Percentiles rank a stretch among this genome's conserved stretches.
These are phyloP conservation scores for Suillus alpinus DNA, from an alignment of 768 basidiomycete species.

Conservation along the genomic window DNA sequence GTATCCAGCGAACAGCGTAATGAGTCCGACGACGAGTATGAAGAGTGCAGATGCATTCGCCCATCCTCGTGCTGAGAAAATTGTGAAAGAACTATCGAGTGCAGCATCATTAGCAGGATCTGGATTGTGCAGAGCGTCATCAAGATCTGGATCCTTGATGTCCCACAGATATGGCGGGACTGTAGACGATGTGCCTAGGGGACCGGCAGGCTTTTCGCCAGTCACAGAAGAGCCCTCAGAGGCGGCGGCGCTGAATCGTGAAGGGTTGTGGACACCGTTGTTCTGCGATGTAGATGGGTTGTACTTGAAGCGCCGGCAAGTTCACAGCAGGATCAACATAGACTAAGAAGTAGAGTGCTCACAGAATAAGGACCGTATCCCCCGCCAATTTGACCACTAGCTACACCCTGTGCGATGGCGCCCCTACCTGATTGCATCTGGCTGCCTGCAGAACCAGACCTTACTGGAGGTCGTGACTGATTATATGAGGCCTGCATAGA, in stretches of 20 bases:
- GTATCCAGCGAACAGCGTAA: constrained; percentile 85
- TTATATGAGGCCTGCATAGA: constrained; percentile 25
- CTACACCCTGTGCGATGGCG: constrained; percentile 75
- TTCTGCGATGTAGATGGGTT: constrained; percentile 45
- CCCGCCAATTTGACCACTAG: constrained; percentile 72
- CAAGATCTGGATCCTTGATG: constrained; percentile 76
- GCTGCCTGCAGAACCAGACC: constrained; percentile 27
- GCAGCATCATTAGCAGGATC: constrained; percentile 70
- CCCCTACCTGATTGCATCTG: constrained; percentile 39
- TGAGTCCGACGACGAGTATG: constrained; percentile 61
- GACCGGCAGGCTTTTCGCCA: constrained; percentile 29
- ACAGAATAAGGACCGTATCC: constrained; percentile 90
- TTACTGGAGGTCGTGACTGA: constrained; percentile 22
- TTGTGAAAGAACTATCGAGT: constrained; percentile 56
- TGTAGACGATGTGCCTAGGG: constrained; percentile 49
- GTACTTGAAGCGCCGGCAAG: constrained; percentile 40
- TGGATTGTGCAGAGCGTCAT: constrained; percentile 88
- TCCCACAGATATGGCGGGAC: constrained; percentile 78
- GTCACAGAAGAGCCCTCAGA: constrained; percentile 42
- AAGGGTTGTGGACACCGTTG: constrained; percentile 42
- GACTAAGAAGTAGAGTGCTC: constrained; percentile 23
- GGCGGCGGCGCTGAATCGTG: constrained; percentile 57
- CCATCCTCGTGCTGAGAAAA: constrained; percentile 85
- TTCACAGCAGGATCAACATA: constrained; percentile 6
- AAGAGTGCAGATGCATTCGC: constrained; percentile 73